phyloP scores from a whole-genome alignment of 2,329 filamentous ascomycete genomes.

The Aspergillus sp. region DNA sequence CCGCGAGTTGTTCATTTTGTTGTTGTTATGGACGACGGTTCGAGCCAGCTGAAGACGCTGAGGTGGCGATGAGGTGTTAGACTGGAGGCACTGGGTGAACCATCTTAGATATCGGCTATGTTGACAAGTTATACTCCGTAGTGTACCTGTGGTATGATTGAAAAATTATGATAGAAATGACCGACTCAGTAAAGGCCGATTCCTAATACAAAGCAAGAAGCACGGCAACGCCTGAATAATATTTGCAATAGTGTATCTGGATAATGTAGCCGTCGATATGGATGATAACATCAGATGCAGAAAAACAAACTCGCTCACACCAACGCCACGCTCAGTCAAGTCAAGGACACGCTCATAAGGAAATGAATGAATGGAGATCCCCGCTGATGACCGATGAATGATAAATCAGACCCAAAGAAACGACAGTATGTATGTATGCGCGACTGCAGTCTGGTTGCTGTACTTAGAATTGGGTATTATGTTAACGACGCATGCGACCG shows the following conservation, averaged over 20 bases:
- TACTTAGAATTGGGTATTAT: neutral
- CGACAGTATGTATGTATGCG: neutral
- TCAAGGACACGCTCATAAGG: constrained; percentile 18
- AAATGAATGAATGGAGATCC: constrained; percentile 5
- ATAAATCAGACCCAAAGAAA: constrained; percentile 14
- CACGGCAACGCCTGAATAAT: neutral
- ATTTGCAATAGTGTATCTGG: neutral
- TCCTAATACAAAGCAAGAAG: too few species aligned
- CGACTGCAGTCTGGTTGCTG: too few species aligned
- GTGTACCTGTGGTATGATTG: too few species aligned
- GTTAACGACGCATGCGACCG: constrained; percentile 13
- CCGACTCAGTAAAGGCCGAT: too few species aligned
- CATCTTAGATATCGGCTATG: too few species aligned
- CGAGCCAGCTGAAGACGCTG: too few species aligned
- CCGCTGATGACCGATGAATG: neutral
- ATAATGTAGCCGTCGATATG: neutral
- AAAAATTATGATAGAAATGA: too few species aligned
- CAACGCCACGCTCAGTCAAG: constrained; percentile 25
- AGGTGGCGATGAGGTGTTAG: too few species aligned
- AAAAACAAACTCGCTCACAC: constrained; percentile 10
- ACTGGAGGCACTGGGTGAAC: too few species aligned
- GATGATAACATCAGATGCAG: neutral
- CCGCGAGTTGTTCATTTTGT: too few species aligned
- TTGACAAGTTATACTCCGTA: too few species aligned
- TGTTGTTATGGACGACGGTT: too few species aligned